Evolutionary conservation across 2,329 filamentous ascomycete species (phyloP), one percentile per base, ranked within the genome.

Genomic region (Penicillium oxalicum): DNA sequence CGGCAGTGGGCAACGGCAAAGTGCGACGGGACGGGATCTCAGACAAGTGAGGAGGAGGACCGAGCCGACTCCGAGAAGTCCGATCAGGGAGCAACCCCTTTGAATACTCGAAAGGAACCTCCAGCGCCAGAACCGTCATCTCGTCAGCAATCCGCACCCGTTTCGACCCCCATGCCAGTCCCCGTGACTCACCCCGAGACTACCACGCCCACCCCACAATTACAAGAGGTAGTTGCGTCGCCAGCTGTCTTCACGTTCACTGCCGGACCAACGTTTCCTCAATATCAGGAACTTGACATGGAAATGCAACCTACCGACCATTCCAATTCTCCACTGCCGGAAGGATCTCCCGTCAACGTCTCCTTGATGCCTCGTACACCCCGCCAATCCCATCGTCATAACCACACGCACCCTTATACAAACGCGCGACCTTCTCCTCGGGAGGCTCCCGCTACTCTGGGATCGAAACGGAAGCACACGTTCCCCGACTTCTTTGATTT

Each of bases 1-100:
- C 71, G 82, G 54, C 79, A 82, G 65, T 85, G 82, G 82, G 74
- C 74, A 25, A 74, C 71, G 9, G 72, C 74, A 56, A 67, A 71
- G 50, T 70, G 70, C 49, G 73, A 76, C 55, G 71, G 71, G 44
- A 65, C 61, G 5, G 64, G 61, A n/a, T 55, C 65, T 18, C 60
- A 66, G 29, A 59, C 56, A 34, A 67, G 65, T 18, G 74, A 76
- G 36, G 74, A 76, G 45, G 74, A 77, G 39, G 71, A 76, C 12
- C 62, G 62, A 42, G 62, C 49, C 9, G 70, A 72, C 35, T 41
- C 48, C 6, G 68, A 70, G 18, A 73, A 72, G 49, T 61, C 60
- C 51, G 61, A 62, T 27, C 57, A 67, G 52, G 68, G 64, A 52
- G 61, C 67, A 29, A 68, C 70, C 1, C 70, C 71, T 3, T 57